Evolutionary conservation across 768 basidiomycete species (phyloP), one percentile per base, ranked within the genome.

Genomic region (Mycena polygramma): DNA sequence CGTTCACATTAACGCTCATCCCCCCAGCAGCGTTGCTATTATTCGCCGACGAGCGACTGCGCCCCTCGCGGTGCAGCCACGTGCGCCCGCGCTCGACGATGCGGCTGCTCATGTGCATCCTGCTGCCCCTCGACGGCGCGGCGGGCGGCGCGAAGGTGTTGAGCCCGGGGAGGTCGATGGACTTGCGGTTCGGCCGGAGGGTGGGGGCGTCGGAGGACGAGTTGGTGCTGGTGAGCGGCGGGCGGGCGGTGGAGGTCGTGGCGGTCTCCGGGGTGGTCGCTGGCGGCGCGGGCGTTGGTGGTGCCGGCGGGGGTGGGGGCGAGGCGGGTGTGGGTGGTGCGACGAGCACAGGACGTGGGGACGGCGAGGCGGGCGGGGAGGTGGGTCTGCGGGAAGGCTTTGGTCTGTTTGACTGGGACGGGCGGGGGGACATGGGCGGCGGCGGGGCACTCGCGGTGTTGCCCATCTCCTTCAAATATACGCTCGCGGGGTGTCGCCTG

Each of bases 141-240:
- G 41, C 24, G 36, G 61, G 57, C 24, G 36, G 52, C 17, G 66
- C 68, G 45, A 73, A 73, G 9, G 68, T 67, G 72, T 73, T 73
- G 6, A 73, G 68, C 19, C 72, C 72, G 7, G 72, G 72, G 24
- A 73, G 72, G 63, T 73, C 72, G 68, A 73, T 73, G 22, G 65
- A 67, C 37, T 70, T 69, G 68, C 72, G 72, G 68, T 73, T 73
- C 9, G 72, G 65, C 55, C 72, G 68, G 1, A 73, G 72, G 1
- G 54, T 49, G 13, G 61, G 63, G 24, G 17, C 3, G 46, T 15
- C 45, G 7, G 54, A 30, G 30, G 30, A 30, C 30, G 30, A 30
- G 30, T 2, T 30, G 30, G 30, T 30, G 30, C 3, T 11, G 52
- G 7, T 41, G 52, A 11, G 37, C 2, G 26, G 14, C 35, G 26